Evolutionary conservation across 306 rosid genomes (phyloP).

Genomic region (Boehmeria nivea): DNA sequence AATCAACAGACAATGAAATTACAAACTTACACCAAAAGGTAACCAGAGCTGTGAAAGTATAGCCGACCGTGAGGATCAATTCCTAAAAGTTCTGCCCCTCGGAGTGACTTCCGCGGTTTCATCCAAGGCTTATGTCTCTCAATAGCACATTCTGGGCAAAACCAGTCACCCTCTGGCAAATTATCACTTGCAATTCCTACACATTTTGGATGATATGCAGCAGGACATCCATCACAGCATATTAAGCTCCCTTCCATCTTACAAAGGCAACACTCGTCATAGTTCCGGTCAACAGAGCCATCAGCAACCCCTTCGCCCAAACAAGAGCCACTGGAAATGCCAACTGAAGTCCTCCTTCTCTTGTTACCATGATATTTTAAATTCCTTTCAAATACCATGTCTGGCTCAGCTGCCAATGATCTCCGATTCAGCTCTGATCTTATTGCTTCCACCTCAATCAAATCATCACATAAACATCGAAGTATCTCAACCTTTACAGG

Average conservation of each 20-base stretch:
- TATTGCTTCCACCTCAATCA: conserved; percentile 85
- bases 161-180: conserved; percentile 97
- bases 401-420: conserved; percentile 64
- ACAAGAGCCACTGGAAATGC: conserved; percentile 46
- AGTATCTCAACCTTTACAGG: conserved; percentile 72
- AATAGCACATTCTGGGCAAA: conserved; percentile 93
- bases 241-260: conserved; percentile 96
- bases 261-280: conserved; percentile 95
- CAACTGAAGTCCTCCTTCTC: conserved; percentile 54
- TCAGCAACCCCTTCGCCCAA: conserved; percentile 50
- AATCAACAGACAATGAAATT: too few species aligned
- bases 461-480: conserved; percentile 77
- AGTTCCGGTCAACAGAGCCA: conserved; percentile 72
- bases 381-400: conserved; percentile 51
- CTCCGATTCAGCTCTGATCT: conserved; percentile 86
- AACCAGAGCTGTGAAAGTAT: conserved; percentile 72
- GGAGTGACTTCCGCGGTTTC: conserved; percentile 65
- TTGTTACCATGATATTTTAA: conserved; percentile 45
- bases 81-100: conserved; percentile 87
- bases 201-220: conserved; percentile 93
- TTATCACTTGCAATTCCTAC: conserved; percentile 63
- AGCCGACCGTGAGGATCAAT: conserved; percentile 77
- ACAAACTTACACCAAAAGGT: conserved; percentile 85
- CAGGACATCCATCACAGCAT: conserved; percentile 99
- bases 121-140: conserved; percentile 52